phyloP scores from a whole-genome alignment of 768 basidiomycete genomes.

The Leccinum variicolor region DNA sequence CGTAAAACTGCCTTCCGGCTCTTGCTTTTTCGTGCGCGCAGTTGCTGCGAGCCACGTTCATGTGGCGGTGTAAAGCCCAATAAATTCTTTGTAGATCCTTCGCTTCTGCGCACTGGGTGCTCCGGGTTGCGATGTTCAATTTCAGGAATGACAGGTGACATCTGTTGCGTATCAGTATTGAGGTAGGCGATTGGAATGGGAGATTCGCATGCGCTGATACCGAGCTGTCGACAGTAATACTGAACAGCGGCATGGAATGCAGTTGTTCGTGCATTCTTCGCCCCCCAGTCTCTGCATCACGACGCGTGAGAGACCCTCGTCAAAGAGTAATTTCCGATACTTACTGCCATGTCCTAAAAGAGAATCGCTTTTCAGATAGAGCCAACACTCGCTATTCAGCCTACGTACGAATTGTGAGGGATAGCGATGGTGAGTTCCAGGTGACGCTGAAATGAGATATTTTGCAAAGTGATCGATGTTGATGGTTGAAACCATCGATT shows the following conservation, averaged over 20 bases:
- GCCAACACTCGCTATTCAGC: neutral
- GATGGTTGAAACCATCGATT: slow-evolving; percentile 75
- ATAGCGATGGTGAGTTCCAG: slow-evolving; percentile 69
- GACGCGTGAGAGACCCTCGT: slow-evolving; percentile 3
- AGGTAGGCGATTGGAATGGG: slow-evolving; percentile 57
- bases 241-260: slow-evolving; percentile 79
- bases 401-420: slow-evolving; percentile 44
- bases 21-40: slow-evolving; percentile 32
- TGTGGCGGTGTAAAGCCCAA: slow-evolving; percentile 30
- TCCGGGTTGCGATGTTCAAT: slow-evolving; percentile 1
- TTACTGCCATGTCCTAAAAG: slow-evolving; percentile 35
- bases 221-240: slow-evolving; percentile 66
- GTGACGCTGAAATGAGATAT: slow-evolving; percentile 63
- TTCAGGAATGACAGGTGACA: neutral
- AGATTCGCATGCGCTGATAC: slow-evolving; percentile 58
- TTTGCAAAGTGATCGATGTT: slow-evolving; percentile 60
- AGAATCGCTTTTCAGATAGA: slow-evolving; percentile 2
- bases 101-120: slow-evolving; percentile 1
- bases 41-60: slow-evolving; percentile 10
- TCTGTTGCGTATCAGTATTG: slow-evolving; percentile 18
- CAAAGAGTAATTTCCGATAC: slow-evolving; percentile 3
- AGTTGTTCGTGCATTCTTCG: slow-evolving; percentile 58
- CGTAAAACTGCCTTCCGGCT: slow-evolving; percentile 34
- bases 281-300: slow-evolving; percentile 51
- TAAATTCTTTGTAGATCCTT: slow-evolving; percentile 16